Conservation (phyloP, 768 basidiomycete genomes). For the Termitomyces sp. region DNA sequence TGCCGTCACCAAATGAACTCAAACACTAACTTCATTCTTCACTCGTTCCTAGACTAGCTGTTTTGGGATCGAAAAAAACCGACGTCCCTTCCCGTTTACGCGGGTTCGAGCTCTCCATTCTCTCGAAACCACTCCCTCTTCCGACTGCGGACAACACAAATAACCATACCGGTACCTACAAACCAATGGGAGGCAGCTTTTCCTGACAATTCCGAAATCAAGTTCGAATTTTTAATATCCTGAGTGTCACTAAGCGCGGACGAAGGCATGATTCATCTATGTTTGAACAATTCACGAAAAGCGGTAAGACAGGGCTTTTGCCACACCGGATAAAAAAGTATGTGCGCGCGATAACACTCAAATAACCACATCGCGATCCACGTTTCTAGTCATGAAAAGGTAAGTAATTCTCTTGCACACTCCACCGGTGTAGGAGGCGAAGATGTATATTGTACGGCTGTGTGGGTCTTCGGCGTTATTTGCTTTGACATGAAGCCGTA, state of each 20-base stretch:
- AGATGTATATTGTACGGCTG: no score
- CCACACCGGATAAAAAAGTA: no score
- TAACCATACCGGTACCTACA: not conserved
- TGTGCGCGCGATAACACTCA: not conserved
- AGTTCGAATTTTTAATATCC: not conserved
- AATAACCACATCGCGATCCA: not conserved
- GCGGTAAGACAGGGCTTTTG: not conserved
- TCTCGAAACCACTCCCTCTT: not conserved
- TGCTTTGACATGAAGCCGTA: not conserved
- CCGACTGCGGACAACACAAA: not conserved
- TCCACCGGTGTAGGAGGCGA: not conserved
- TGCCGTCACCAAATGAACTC: no score
- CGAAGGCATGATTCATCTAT: no score
- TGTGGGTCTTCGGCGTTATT: not conserved
- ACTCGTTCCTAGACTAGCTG: not conserved
- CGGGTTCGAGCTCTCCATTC: not conserved
- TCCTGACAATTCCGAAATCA: not conserved
- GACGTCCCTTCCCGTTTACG: not conserved
- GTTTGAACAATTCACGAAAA: no score
- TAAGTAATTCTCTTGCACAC: no score
- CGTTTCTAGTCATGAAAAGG: not conserved
- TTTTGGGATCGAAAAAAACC: not conserved
- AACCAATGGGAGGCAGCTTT: not conserved
- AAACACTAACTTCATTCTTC: not conserved
- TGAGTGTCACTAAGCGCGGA: not conserved